Evolutionary conservation across 1,284 basidiomycete species (phyloP).

Genomic region (Trichosporon sp.): DNA sequence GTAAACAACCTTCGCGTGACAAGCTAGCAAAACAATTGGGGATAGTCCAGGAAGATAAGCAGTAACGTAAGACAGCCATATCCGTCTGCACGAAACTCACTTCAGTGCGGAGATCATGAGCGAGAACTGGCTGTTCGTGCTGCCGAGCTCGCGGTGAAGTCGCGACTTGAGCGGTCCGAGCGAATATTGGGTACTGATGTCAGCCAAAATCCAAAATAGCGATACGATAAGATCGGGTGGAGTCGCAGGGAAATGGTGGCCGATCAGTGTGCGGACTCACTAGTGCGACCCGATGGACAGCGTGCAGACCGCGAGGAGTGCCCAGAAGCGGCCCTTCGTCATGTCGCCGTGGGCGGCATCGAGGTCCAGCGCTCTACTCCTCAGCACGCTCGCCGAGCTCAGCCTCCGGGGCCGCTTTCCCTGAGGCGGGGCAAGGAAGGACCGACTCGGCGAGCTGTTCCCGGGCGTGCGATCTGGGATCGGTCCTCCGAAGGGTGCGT

Average conservation of each 20-base stretch:
- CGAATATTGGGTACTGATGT: slow-evolving; percentile 66
- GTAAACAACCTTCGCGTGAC: neutral
- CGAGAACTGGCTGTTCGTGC: slow-evolving; percentile 74
- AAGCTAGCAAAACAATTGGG: neutral
- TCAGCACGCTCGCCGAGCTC: slow-evolving; percentile 28
- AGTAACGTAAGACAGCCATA: slow-evolving; percentile 10
- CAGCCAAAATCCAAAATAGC: slow-evolving; percentile 22
- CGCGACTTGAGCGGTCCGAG: slow-evolving; percentile 74
- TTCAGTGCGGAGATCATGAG: slow-evolving; percentile 70
- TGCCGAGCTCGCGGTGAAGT: slow-evolving; percentile 70
- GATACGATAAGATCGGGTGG: neutral
- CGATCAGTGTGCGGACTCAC: slow-evolving; percentile 56
- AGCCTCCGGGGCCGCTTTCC: slow-evolving; percentile 19
- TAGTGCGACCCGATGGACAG: slow-evolving; percentile 75
- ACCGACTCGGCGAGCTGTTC: neutral
- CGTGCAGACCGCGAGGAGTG: slow-evolving; percentile 72
- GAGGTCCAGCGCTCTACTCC: slow-evolving; percentile 18
- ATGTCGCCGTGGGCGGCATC: slow-evolving; percentile 1
- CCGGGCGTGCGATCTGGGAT: neutral
- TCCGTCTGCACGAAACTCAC: slow-evolving; percentile 24
- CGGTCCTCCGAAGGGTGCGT: neutral
- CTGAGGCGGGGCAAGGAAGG: slow-evolving; percentile 18
- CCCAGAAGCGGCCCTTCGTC: slow-evolving; percentile 42
- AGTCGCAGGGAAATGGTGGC: neutral
- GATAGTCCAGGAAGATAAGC: neutral